Percentiles rank a stretch among this genome's conserved stretches.
phyloP scores from a whole-genome alignment of 352 stramenopile species.

The Phytophthora fragariae region DNA sequence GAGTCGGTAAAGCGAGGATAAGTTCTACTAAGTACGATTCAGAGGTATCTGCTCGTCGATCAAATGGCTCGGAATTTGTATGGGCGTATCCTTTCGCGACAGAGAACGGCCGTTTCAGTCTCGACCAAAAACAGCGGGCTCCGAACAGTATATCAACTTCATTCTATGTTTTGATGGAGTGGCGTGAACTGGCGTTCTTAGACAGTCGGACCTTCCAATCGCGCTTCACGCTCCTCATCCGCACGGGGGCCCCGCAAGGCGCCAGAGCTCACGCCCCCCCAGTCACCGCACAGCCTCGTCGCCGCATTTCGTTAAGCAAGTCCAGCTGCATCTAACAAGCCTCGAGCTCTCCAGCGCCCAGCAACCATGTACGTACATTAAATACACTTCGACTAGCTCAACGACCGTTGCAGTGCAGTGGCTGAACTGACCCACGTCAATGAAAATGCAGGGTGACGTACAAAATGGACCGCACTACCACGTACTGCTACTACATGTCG shows the following conservation, averaged over 20 bases:
- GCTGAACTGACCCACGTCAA: too few species aligned
- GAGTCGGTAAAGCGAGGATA: background rate
- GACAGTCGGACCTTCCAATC: conserved; percentile 25
- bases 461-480: conserved; percentile 82
- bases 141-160: conserved; percentile 5
- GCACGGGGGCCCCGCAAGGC: background rate
- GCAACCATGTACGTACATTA: conserved; percentile 37
- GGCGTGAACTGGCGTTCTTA: conserved; percentile 42
- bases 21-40: conserved; percentile 7
- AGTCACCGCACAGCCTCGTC: conserved; percentile 17
- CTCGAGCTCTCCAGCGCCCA: conserved; percentile 8
- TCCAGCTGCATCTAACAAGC: background rate
- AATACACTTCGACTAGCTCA: too few species aligned
- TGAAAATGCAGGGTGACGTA: conserved; percentile 50
- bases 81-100: background rate
- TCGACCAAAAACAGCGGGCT: background rate
- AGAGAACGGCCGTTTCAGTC: conserved; percentile 5
- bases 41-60: too few species aligned
- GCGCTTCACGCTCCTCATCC: background rate
- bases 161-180: conserved; percentile 36
- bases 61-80: background rate
- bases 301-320: conserved; percentile 6
- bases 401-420: too few species aligned
- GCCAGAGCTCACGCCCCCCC: background rate
- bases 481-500: conserved; percentile 83